Percentiles rank a stretch among this genome's conserved stretches.
These are phyloP conservation scores for Oemleria cerasiformis DNA, from an alignment of 306 rosid genomes.

Conservation along the genomic window DNA sequence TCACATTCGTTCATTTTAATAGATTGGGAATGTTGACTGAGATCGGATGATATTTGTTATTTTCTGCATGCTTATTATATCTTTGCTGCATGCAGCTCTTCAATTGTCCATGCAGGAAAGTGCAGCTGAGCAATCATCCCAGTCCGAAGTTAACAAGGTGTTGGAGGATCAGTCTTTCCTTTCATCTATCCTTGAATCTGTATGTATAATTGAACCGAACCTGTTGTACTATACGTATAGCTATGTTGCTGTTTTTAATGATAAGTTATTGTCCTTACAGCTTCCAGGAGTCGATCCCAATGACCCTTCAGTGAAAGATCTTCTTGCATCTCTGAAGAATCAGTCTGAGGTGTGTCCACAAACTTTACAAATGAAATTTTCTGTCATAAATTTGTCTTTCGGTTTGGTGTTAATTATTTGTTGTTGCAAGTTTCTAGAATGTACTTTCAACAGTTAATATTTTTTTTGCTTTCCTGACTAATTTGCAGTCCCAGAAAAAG, in stretches of 20 bases:
- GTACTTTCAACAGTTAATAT: background rate
- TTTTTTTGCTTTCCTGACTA: background rate
- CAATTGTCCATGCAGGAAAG: slow-evolving; percentile 44
- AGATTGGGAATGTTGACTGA: background rate
- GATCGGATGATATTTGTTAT: background rate
- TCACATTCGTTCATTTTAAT: background rate
- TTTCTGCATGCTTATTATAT: background rate
- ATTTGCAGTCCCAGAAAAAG: slow-evolving; percentile 23
- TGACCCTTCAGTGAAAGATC: slow-evolving; percentile 42
- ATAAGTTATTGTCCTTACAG: slow-evolving; percentile 18
- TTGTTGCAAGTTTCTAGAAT: background rate
- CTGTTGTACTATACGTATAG: background rate
- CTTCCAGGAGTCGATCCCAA: slow-evolving; percentile 48
- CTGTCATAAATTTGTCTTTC: background rate
- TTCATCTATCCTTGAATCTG: slow-evolving; percentile 38
- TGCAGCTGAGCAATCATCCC: slow-evolving; percentile 9
- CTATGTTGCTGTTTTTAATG: slow-evolving; percentile 2
- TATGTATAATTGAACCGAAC: slow-evolving; percentile 13
- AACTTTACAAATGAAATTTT: background rate
- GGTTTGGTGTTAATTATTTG: background rate
- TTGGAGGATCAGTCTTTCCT: slow-evolving; percentile 37
- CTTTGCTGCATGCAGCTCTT: slow-evolving; percentile 34
- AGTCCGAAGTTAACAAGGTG: slow-evolving; percentile 31
- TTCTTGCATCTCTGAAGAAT: slow-evolving; percentile 36
- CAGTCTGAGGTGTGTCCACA: slow-evolving; percentile 25